These are phyloP conservation scores for Talaromyces atroroseus DNA, from an alignment of 2,329 filamentous ascomycete genomes.

Conservation along the genomic window DNA sequence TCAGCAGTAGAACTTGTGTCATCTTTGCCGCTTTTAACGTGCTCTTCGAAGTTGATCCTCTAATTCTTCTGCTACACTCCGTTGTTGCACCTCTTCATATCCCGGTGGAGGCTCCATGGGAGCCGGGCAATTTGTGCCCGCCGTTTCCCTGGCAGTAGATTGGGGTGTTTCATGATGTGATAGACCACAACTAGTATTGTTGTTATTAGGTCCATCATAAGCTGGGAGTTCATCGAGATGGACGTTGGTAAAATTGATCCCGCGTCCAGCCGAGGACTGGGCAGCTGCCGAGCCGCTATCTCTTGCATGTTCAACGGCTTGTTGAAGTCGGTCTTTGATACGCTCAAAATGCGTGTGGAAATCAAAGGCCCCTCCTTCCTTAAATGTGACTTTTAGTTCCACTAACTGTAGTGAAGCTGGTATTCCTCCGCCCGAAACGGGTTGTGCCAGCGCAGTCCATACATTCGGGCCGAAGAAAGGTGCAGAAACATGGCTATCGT, in stretches of 20 bases:
- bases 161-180: background rate
- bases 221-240: slow-evolving; percentile 83
- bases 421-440: slow-evolving; percentile 77
- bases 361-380: slow-evolving; percentile 90
- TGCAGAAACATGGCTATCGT: slow-evolving; percentile 78
- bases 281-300: slow-evolving; percentile 51
- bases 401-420: slow-evolving; percentile 66
- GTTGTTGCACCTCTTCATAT: slow-evolving; percentile 86
- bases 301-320: slow-evolving; percentile 69
- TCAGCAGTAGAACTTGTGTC: background rate
- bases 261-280: slow-evolving; percentile 23
- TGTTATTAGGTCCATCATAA: slow-evolving; percentile 61
- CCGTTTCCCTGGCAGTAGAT: background rate
- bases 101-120: slow-evolving; percentile 77
- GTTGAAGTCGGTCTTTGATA: slow-evolving; percentile 75
- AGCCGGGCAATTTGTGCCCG: background rate
- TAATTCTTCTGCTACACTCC: slow-evolving; percentile 67
- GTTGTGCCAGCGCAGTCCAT: slow-evolving; percentile 75
- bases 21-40: background rate
- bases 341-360: slow-evolving; percentile 78
- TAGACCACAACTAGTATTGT: background rate
- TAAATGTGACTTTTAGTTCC: slow-evolving; percentile 82
- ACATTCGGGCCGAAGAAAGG: slow-evolving; percentile 92
- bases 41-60: slow-evolving; percentile 50
- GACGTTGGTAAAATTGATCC: slow-evolving; percentile 57